phyloP scores from a whole-genome alignment of 441 rosid genomes.

The Erodium chrysanthum region DNA sequence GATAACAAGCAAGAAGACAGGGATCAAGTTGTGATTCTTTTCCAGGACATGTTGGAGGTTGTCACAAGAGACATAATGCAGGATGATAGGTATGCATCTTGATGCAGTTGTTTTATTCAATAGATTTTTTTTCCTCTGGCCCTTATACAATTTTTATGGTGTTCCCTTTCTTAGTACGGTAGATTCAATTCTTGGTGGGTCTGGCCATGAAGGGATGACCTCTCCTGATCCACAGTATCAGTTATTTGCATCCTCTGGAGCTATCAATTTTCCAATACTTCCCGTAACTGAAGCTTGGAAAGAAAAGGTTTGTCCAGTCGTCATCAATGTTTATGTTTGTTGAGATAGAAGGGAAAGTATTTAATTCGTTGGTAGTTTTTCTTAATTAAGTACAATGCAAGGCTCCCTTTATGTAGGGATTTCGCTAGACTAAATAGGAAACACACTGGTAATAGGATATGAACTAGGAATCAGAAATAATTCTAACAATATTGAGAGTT shows the following conservation, averaged over 20 bases:
- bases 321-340: neutral
- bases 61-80: slow-evolving; percentile 81
- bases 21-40: slow-evolving; percentile 84
- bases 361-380: too few species aligned
- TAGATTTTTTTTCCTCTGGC: neutral
- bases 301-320: slow-evolving; percentile 58
- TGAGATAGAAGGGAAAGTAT: too few species aligned
- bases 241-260: slow-evolving; percentile 85
- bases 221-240: slow-evolving; percentile 52
- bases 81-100: slow-evolving; percentile 61
- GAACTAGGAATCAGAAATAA: too few species aligned
- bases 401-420: too few species aligned
- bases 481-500: neutral
- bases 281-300: slow-evolving; percentile 86
- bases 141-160: slow-evolving; percentile 15
- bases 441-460: too few species aligned
- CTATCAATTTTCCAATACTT: slow-evolving; percentile 69
- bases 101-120: slow-evolving; percentile 11
- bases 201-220: slow-evolving; percentile 55
- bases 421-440: too few species aligned
- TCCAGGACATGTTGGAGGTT: slow-evolving; percentile 98
- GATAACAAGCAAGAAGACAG: slow-evolving; percentile 64
- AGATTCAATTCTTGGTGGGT: slow-evolving; percentile 64
- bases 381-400: too few species aligned
- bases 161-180: slow-evolving; percentile 34